A percentile compares a stretch with the other conserved stretches of the same genome.
phyloP scores from a whole-genome alignment of 202 grass and related monocot species.

The Eragrostis tef region DNA sequence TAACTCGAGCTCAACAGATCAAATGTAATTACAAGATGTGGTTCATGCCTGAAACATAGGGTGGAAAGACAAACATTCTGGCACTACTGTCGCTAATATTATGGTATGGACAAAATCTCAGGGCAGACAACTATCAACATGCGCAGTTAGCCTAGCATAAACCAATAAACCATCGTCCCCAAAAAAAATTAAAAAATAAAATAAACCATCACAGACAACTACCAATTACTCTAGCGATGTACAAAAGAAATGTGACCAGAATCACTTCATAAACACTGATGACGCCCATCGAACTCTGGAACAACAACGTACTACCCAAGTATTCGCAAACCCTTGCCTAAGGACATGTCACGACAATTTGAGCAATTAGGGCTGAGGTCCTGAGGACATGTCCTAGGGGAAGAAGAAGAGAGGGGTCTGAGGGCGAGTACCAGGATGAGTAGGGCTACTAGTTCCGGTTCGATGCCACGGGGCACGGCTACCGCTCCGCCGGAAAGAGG shows the following conservation, averaged over 20 bases:
- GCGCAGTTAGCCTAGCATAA: too few relatives aligned
- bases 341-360: neutral
- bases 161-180: neutral
- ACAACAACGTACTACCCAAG: neutral
- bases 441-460: neutral
- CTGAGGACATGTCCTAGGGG: neutral
- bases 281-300: neutral
- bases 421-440: neutral
- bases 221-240: neutral
- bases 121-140: neutral
- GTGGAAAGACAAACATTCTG: neutral
- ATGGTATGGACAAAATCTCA: neutral
- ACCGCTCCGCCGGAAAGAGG: neutral
- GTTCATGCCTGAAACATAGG: neutral
- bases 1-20: neutral
- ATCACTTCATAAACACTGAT: neutral
- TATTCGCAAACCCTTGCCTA: neutral
- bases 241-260: neutral
- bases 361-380: neutral
- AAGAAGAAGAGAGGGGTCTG: too few relatives aligned
- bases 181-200: too few relatives aligned
- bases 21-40: slow-evolving; percentile 2
- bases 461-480: neutral
- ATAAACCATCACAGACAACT: neutral
- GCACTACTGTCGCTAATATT: neutral